phyloP scores from a whole-genome alignment of 768 basidiomycete genomes.

The Naganishia randhawae region DNA sequence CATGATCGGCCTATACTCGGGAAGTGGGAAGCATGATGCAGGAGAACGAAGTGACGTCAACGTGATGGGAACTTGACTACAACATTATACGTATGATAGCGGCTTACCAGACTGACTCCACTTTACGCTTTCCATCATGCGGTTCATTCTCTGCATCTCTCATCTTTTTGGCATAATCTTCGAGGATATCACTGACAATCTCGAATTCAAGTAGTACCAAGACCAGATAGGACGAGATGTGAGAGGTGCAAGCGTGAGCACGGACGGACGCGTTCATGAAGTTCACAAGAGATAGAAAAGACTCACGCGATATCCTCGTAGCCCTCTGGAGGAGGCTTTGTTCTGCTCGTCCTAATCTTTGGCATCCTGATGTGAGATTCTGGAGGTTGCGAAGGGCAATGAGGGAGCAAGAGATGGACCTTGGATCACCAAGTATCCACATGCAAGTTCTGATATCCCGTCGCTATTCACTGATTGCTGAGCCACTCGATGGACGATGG shows the following conservation, averaged over 20 bases:
- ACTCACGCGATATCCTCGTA: slow-evolving; percentile 76
- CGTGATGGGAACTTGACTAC: not conserved
- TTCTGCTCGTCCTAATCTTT: slow-evolving; percentile 85
- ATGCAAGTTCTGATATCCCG: no score
- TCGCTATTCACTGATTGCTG: no score
- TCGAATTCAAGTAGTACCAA: not conserved
- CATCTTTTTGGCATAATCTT: slow-evolving; percentile 99
- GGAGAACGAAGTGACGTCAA: not conserved
- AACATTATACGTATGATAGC: not conserved
- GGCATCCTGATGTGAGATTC: no score
- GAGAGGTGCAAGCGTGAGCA: slow-evolving; percentile 26
- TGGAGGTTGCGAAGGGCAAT: no score
- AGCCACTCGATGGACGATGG: no score
- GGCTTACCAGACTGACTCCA: slow-evolving; percentile 50
- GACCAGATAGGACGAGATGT: not conserved
- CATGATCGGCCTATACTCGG: slow-evolving; percentile 78
- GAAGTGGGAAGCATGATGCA: not conserved
- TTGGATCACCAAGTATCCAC: no score
- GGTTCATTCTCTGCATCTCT: slow-evolving; percentile 95
- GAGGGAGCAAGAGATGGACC: no score
- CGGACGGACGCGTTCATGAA: not conserved
- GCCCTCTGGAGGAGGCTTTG: slow-evolving; percentile 90
- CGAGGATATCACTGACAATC: slow-evolving; percentile 66
- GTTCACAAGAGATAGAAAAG: not conserved
- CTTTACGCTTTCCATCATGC: slow-evolving; percentile 79